phyloP scores from a whole-genome alignment of 164 flowering plant genomes.

The Saururus chinensis region DNA sequence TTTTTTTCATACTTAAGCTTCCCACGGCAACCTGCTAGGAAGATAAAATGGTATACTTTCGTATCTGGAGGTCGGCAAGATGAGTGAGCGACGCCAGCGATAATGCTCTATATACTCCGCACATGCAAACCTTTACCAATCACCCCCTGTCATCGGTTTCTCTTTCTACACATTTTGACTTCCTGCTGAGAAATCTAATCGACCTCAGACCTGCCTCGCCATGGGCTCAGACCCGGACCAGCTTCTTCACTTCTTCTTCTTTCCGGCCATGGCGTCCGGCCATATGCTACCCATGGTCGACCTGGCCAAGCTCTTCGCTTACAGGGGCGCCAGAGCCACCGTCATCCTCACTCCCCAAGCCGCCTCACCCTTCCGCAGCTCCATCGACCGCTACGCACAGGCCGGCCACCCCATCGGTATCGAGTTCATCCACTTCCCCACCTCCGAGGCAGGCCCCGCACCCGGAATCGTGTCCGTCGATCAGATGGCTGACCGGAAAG shows the following conservation, averaged over 20 bases:
- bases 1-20: no score
- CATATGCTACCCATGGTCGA: conserved; percentile 43
- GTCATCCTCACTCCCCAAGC: conserved; percentile 38
- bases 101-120: no score
- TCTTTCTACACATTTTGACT: no score
- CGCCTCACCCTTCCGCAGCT: conserved; percentile 11
- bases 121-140: no score
- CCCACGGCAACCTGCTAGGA: no score
- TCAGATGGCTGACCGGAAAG: neutral
- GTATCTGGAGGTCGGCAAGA: no score
- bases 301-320: conserved; percentile 39
- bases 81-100: no score
- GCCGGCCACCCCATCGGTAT: conserved; percentile 14
- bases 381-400: conserved; percentile 7
- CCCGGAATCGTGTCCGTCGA: conserved; percentile 21
- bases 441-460: conserved; percentile 27
- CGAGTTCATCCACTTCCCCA: conserved; percentile 19
- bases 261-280: conserved; percentile 41
- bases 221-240: neutral
- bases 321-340: conserved; percentile 32
- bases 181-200: no score
- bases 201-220: neutral
- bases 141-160: no score
- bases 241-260: conserved; percentile 21
- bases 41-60: no score